A percentile compares a stretch with the other conserved stretches of the same genome.
phyloP scores from a whole-genome alignment of 306 rosid genomes.

The Dalbergia cochinchinensis region DNA sequence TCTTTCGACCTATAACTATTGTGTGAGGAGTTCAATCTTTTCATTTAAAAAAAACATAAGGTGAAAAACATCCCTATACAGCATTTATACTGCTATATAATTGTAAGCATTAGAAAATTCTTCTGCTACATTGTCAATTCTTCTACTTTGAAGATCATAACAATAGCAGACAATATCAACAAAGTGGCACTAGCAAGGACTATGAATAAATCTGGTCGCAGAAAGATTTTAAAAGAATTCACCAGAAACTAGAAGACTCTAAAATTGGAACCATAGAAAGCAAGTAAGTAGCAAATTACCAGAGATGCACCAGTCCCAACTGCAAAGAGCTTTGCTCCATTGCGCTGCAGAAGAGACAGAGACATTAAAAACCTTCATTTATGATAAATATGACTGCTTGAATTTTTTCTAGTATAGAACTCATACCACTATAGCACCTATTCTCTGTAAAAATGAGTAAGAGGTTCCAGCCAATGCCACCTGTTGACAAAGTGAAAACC shows the following conservation, averaged over 20 bases:
- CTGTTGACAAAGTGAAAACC: conserved; percentile 44
- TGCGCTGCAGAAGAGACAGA: conserved; percentile 70
- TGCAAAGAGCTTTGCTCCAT: conserved; percentile 89
- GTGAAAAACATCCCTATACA: background rate
- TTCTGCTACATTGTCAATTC: background rate
- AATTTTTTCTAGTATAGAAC: conserved; percentile 35
- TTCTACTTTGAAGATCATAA: conserved; percentile 37
- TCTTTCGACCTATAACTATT: background rate
- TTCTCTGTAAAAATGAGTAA: conserved; percentile 59
- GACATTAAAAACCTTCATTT: conserved; percentile 25
- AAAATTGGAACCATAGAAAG: background rate
- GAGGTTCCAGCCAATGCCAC: conserved; percentile 71
- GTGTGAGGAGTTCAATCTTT: background rate
- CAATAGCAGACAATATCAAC: background rate
- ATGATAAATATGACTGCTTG: background rate
- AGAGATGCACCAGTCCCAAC: conserved; percentile 88
- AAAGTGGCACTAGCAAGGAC: conserved; percentile 18
- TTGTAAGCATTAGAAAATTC: conserved; percentile 8
- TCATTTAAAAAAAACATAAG: background rate
- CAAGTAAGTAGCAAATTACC: conserved; percentile 47
- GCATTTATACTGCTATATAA: background rate
- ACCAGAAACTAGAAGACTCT: conserved; percentile 12
- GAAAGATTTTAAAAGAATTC: conserved; percentile 8
- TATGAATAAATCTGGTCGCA: background rate
- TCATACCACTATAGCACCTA: conserved; percentile 79